These are phyloP conservation scores for Metschnikowia hibisci DNA, from an alignment of 805 yeast species.

Conservation along the genomic window DNA sequence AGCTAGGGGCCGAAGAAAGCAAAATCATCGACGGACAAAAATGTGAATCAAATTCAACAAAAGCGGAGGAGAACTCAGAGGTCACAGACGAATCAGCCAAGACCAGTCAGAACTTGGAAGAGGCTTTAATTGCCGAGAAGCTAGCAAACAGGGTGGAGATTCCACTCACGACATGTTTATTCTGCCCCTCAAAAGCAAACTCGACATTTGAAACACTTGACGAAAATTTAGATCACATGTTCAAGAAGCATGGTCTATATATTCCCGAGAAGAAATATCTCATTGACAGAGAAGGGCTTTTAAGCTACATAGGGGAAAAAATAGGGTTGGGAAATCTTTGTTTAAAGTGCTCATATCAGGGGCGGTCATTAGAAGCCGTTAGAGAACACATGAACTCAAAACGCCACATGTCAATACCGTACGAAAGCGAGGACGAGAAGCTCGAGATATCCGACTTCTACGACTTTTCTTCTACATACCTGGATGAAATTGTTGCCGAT, in stretches of 20 bases:
- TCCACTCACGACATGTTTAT: conserved; percentile 47
- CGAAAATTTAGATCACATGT: conserved; percentile 66
- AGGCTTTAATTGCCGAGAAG: conserved; percentile 43
- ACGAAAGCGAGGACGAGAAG: conserved; percentile 75
- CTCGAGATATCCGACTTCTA: conserved; percentile 75
- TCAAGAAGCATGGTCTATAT: conserved; percentile 73
- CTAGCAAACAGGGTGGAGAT: conserved; percentile 44
- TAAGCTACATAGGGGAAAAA: conserved; percentile 73
- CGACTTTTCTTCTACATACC: conserved; percentile 71
- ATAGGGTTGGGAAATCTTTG: conserved; percentile 83
- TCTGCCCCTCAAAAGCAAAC: conserved; percentile 40
- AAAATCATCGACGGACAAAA: background rate
- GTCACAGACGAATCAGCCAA: background rate
- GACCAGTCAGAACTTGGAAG: conserved; percentile 31
- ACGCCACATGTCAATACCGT: conserved; percentile 86
- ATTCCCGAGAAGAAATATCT: conserved; percentile 79
- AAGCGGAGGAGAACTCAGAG: background rate
- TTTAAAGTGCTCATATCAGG: conserved; percentile 76
- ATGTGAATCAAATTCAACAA: background rate
- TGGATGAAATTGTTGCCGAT: conserved; percentile 16
- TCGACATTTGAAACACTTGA: conserved; percentile 36
- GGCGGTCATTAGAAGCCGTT: conserved; percentile 78
- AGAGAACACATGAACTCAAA: conserved; percentile 85
- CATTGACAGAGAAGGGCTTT: conserved; percentile 63
- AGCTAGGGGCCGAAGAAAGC: background rate